Evolutionary conservation across 2,329 filamentous ascomycete genomes (phyloP), one percentile per base, ranked within the genome.

Genomic region (Penicillium sp.): DNA sequence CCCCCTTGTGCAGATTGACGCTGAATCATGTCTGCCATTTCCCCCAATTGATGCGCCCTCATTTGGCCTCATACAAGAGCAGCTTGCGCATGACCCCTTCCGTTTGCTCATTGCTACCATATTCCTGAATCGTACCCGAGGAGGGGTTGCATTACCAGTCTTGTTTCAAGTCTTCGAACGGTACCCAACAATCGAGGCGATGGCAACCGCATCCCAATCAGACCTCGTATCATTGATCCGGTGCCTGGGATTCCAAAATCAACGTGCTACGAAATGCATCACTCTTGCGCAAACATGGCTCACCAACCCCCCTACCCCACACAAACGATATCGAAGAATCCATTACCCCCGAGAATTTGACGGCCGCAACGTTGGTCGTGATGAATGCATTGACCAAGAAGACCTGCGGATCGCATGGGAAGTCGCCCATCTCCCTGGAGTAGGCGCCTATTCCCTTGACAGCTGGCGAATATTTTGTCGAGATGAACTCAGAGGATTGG

Each of bases 381-480:
- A 72, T 10, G 82, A 83, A 59, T 69, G 76, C 6, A 57, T 84
- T 14, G 72, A 75, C 21, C 78, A 81, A 50, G 77, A 79, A 14
- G 75, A 75, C 40, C 77, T 79, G 10, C 73, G 77, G 0, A 79
- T 83, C 4, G 82, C 83, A 0, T 95, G 91, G 86, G 92, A 97
- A 67, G 88, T 96, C 55, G 91, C 88, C 0, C 90, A 96, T 70
- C 77, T 97, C 53, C 92, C 90, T 0, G 86, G 90, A 50, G 70
- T 81, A 51, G 90, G 92, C 14, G 80, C 85, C 1, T 97, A 97
- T 71, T 89, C 90, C 0, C 78, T 93, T 45, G 92, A 97, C 72
- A 92, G 88, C 67, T 97, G 91, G 89, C 85, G 92, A 3, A 96
- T 97, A 59, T 97, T 97, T 72, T 96, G 91, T 69, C 84, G 92